These are phyloP conservation scores for Leccinum pachyderme DNA, from an alignment of 1,284 basidiomycete species.

Conservation along the genomic window DNA sequence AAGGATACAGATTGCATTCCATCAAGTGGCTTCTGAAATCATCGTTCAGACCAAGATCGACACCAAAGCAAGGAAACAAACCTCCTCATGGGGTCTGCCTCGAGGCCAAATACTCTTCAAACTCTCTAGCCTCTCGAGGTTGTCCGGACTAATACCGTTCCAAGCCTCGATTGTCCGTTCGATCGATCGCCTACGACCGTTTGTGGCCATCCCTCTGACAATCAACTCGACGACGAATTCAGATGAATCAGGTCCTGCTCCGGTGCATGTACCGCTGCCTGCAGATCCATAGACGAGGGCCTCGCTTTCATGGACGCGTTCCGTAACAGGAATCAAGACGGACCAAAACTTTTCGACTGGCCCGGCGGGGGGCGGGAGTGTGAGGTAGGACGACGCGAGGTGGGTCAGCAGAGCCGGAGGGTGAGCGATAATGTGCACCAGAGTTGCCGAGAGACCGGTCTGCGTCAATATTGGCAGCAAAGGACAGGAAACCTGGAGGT, in stretches of 20 bases:
- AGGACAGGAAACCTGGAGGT: conserved; percentile 49
- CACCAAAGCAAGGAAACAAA: conserved; percentile 26
- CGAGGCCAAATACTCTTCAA: conserved; percentile 48
- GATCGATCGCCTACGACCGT: conserved; percentile 49
- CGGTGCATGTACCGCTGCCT: conserved; percentile 49
- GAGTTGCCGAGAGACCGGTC: conserved; percentile 62
- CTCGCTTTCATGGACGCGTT: conserved; percentile 59
- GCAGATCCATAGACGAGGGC: conserved; percentile 54
- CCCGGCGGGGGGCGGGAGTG: conserved; percentile 62
- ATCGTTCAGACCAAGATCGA: conserved; percentile 3
- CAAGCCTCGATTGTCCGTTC: conserved; percentile 69
- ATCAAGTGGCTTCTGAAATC: conserved; percentile 42
- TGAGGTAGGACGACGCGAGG: conserved; percentile 65
- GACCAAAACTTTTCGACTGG: conserved; percentile 70
- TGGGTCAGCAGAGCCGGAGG: conserved; percentile 62
- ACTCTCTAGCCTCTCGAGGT: conserved; percentile 47
- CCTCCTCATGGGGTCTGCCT: conserved; percentile 40
- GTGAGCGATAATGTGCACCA: conserved; percentile 66
- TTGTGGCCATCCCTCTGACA: conserved; percentile 40
- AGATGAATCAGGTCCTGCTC: conserved; percentile 33
- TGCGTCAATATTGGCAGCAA: conserved; percentile 57
- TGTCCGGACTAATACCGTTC: conserved; percentile 43
- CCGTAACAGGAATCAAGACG: conserved; percentile 65
- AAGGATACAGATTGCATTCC: conserved; percentile 73
- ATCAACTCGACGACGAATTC: conserved; percentile 63